Evolutionary conservation across 306 rosid genomes (phyloP).

Genomic region (Sicyos baderoa): DNA sequence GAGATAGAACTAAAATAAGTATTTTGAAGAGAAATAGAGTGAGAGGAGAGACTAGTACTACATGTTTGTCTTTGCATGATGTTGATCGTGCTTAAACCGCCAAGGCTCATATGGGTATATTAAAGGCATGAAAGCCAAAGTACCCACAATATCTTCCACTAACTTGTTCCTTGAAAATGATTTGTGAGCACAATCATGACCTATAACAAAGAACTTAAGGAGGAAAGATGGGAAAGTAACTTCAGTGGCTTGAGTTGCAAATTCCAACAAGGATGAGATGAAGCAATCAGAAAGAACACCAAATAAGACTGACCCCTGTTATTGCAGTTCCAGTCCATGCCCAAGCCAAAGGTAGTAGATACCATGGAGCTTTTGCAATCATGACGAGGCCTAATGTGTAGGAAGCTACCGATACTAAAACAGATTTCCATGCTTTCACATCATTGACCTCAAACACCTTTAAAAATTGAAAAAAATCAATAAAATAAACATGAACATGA

Average conservation of each 20-base stretch:
- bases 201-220: slow-evolving; percentile 81
- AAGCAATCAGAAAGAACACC: slow-evolving; percentile 14
- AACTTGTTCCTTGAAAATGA: slow-evolving; percentile 90
- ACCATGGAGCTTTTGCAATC: slow-evolving; percentile 93
- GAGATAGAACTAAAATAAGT: neutral
- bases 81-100: slow-evolving; percentile 94
- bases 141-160: slow-evolving; percentile 91
- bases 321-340: slow-evolving; percentile 97
- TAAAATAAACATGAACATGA: neutral
- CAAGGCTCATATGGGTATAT: slow-evolving; percentile 96
- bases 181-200: slow-evolving; percentile 97
- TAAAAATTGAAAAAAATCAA: slow-evolving; percentile 12
- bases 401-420: slow-evolving; percentile 72
- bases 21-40: neutral
- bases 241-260: slow-evolving; percentile 16
- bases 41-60: slow-evolving; percentile 15
- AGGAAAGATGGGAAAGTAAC: slow-evolving; percentile 23
- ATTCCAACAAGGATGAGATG: neutral
- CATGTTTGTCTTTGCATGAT: slow-evolving; percentile 99
- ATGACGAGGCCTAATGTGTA: slow-evolving; percentile 69
- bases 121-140: slow-evolving; percentile 82
- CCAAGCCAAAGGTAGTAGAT: slow-evolving; percentile 98
- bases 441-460: slow-evolving; percentile 88
- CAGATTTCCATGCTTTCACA: slow-evolving; percentile 70
- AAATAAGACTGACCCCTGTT: slow-evolving; percentile 75